Base-by-base conservation (phyloP, 176 grass and related monocot species). In the Alloteropsis semialata region DNA sequence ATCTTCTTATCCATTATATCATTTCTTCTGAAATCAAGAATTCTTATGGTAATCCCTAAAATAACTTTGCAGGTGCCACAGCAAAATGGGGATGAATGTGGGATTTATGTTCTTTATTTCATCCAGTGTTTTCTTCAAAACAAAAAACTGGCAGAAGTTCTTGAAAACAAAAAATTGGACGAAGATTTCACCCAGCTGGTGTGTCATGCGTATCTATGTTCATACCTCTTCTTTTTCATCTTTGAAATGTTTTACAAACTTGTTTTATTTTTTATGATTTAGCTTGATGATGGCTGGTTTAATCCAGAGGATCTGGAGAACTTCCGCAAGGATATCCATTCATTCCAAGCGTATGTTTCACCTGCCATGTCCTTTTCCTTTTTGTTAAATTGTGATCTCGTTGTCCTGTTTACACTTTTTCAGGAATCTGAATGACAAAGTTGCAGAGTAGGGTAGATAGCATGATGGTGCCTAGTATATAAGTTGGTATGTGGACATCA, bases 91-190 rank as follows among this genome's bases (percentile, higher is more conserved):
- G 90, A 92, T 27, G 94, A 97, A 73, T 97, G 94, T 83, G 94
- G 94, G 43, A 82, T 87, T 80, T 97, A 85, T 97, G 90, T 91
- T 82, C 84, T 97, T 65, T 97, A 94, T 71, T 97, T 97, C 64
- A 87, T 97, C 56, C 37, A 84, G 42, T 87, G 57, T 82, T 94
- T 94, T 91, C 59, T 97, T 81, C 62, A 69, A 55, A 85, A 77
- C 46, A 22, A 71, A 81, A 75, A 71, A 29, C 61, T 89, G 22
- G 83, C 83, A 48, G 69, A 74, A 81, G 85, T 97, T 89, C 59
- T 97, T 86, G 33, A 59, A 50, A 89, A 71, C 22, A 43, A 71
- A 77, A 81, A 24, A n/a, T 49, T 89, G 43, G 90, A 88, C 74
- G 78, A 74, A 81, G 87, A 90, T 87, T 91, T 91, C 67, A 88